Conservation (phyloP, 2,329 filamentous ascomycete genomes). For the Hymenoscyphus albidus region DNA sequence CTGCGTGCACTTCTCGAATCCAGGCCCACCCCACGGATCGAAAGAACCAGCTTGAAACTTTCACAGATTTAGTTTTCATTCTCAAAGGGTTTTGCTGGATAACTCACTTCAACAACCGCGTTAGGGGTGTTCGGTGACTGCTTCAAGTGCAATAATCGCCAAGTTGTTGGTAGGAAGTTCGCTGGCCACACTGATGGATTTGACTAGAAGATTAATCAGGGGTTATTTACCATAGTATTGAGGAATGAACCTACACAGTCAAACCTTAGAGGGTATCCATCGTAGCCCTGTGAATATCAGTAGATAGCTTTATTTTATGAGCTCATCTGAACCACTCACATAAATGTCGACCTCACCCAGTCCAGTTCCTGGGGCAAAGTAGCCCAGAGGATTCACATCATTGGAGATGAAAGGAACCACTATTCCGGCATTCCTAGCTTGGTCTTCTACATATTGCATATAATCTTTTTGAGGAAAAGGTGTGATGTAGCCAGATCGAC, state of each 20-base stretch:
- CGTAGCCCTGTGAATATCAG: background rate
- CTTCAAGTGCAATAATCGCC: conserved; percentile 48
- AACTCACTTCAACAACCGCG: conserved; percentile 41
- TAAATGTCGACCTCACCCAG: conserved; percentile 34
- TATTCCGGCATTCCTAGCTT: conserved; percentile 64
- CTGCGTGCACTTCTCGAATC: conserved; percentile 62
- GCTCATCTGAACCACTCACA: conserved; percentile 11
- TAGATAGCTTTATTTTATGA: too few relatives aligned
- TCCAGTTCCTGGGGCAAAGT: conserved; percentile 32
- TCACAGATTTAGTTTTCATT: conserved; percentile 6
- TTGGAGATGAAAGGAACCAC: conserved; percentile 74
- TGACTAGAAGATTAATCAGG: background rate
- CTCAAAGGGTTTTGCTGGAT: background rate
- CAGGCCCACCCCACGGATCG: conserved; percentile 67
- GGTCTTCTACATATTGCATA: conserved; percentile 66
- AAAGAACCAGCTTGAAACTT: conserved; percentile 69
- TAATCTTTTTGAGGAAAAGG: conserved; percentile 64
- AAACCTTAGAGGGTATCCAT: background rate
- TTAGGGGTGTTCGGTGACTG: conserved; percentile 65
- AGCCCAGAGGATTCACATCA: conserved; percentile 44
- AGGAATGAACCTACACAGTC: background rate
- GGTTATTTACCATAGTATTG: background rate
- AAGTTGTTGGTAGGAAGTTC: conserved; percentile 53
- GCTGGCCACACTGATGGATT: conserved; percentile 54
- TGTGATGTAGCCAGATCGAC: conserved; percentile 43